A percentile compares a stretch with the other conserved stretches of the same genome.
phyloP scores from a whole-genome alignment of 208 protist species.

The Leishmania lainsoni region DNA sequence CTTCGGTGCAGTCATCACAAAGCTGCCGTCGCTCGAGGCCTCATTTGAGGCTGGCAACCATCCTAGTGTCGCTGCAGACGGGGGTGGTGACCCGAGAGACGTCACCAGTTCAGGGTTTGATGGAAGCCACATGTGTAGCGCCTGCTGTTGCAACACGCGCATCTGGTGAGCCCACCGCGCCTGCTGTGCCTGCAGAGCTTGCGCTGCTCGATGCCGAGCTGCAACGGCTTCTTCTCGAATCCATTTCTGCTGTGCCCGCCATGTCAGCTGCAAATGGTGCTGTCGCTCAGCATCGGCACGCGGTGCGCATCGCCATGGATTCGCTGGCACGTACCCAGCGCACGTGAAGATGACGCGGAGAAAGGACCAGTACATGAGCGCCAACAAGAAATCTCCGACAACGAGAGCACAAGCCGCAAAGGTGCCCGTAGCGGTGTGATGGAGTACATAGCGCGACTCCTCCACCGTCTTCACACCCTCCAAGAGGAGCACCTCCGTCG shows the following conservation, averaged over 20 bases:
- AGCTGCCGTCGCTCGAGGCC: not conserved
- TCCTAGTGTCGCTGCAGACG: not conserved
- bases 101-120: not conserved
- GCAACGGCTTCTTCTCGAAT: not conserved
- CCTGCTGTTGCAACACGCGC: conserved; percentile 1
- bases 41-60: not conserved
- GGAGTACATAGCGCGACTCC: not conserved
- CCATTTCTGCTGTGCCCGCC: conserved; percentile 3
- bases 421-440: conserved; percentile 6
- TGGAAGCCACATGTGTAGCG: not conserved
- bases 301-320: conserved; percentile 31
- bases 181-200: not conserved
- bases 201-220: not conserved
- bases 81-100: not conserved
- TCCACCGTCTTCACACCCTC: not conserved
- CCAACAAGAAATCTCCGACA: conserved; percentile 11
- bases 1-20: not conserved
- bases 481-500: not conserved
- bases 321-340: conserved; percentile 32
- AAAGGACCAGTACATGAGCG: conserved; percentile 22
- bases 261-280: conserved; percentile 4
- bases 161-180: not conserved
- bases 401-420: conserved; percentile 1
- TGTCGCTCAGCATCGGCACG: conserved; percentile 7
- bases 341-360: conserved; percentile 25